Base-by-base conservation (phyloP, 495 filamentous ascomycete genomes). In the Podospora appendiculata region DNA sequence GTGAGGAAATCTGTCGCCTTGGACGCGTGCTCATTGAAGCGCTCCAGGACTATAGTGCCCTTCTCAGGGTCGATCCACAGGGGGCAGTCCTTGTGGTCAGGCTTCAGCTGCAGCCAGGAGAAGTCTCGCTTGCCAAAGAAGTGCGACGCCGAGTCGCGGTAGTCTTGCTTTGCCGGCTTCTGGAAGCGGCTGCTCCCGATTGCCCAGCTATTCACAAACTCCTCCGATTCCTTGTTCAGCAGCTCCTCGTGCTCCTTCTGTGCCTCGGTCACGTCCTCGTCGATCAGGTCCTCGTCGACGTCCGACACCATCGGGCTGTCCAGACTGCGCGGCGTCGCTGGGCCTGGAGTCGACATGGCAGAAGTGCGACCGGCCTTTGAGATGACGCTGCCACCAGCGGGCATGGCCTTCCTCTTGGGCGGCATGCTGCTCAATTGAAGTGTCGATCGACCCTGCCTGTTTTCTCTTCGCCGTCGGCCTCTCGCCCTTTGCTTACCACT, bases 1-100 rank as follows among this genome's bases (percentile, higher is more conserved):
- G 92, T 94, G 51, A 98, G 75, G 68, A 98, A 96, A 65, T 95
- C 90, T 57, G 95, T 88, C 3, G 90, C 93, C 61, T 91, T 85
- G 35, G 83, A 76, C 17, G 90, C 86, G 40, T 91, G 70, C 1
- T 90, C 87, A 34, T 84, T 90, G 73, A 96, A 97, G 56, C 89
- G 94, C 75, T 99, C 93, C n/a, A 97, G 76, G 19, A 93, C 89
- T 63, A 99, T 91, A 54, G 83, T 82, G 42, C 88, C 90, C 60
- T 85, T 87, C 18, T 76, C 61, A 1, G 89, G 89, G 67, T 96
- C 89, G 58, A 98, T 90, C 87, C 88, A 97, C 44, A 98, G 73
- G 18, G 93, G 93, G 11, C 93, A 84, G 57, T 86, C 86, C 42
- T 81, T 80, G 75, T 95, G 90, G 66, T 97, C 91, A 7, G 83